Conservation (phyloP, 2,329 filamentous ascomycete species). For the Echinosphaeria canescens region DNA sequence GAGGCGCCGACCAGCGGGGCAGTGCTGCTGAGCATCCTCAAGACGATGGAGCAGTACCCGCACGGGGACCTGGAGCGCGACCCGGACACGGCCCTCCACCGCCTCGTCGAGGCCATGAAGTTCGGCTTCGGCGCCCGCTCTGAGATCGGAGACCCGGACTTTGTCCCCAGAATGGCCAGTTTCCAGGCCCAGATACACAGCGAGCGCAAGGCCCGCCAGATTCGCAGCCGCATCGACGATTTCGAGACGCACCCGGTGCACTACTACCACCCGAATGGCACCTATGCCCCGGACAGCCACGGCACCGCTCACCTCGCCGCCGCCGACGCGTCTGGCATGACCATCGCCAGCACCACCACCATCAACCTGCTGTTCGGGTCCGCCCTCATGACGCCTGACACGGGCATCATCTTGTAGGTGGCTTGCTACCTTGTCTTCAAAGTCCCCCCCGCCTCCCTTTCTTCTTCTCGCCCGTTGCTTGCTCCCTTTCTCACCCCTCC, state of each 20-base stretch:
- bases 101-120: slow-evolving; percentile 70
- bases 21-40: slow-evolving; percentile 55
- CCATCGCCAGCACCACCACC: slow-evolving; percentile 68
- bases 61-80: slow-evolving; percentile 27
- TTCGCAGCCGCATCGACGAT: slow-evolving; percentile 50
- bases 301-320: slow-evolving; percentile 57
- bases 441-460: not conserved
- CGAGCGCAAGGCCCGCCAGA: slow-evolving; percentile 29
- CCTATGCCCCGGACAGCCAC: slow-evolving; percentile 46
- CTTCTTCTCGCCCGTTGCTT: slow-evolving; percentile 6
- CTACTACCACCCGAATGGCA: slow-evolving; percentile 47
- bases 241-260: slow-evolving; percentile 45
- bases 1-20: slow-evolving; percentile 61
- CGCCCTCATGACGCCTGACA: slow-evolving; percentile 56
- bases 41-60: slow-evolving; percentile 61
- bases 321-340: slow-evolving; percentile 50
- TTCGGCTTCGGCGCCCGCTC: slow-evolving; percentile 69
- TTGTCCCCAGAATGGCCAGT: slow-evolving; percentile 35
- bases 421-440: no score
- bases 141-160: slow-evolving; percentile 67
- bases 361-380: slow-evolving; percentile 76
- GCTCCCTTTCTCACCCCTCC: no score
- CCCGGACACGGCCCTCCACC: slow-evolving; percentile 52
- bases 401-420: slow-evolving; percentile 51
- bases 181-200: slow-evolving; percentile 51